These are phyloP conservation scores for Pseudohyphozyma bogoriensis DNA, from an alignment of 768 basidiomycete species.

Conservation along the genomic window DNA sequence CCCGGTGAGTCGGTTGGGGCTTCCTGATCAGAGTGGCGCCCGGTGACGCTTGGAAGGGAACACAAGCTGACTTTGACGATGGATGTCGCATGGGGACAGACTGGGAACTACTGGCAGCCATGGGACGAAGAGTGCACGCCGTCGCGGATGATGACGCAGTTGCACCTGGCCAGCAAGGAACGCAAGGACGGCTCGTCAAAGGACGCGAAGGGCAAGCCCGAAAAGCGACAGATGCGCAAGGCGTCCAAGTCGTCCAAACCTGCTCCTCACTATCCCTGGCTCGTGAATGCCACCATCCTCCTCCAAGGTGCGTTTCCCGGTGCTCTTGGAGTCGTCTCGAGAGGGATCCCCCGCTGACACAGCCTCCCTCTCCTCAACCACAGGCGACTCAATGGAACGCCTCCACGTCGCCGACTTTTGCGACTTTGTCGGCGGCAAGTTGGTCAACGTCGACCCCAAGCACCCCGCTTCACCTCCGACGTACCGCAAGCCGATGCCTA, in stretches of 20 bases:
- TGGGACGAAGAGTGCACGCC: constrained; percentile 24
- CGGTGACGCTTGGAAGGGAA: not conserved
- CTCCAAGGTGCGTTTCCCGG: constrained; percentile 12
- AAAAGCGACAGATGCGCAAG: no score
- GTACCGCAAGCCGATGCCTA: constrained; percentile 22
- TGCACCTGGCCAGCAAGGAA: not conserved
- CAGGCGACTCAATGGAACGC: constrained; percentile 29
- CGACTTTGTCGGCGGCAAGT: constrained; percentile 20
- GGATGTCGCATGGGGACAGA: not conserved
- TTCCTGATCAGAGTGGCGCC: not conserved
- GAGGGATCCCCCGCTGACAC: not conserved
- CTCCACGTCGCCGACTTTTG: constrained; percentile 25
- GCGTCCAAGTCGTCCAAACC: no score
- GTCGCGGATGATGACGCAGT: constrained; percentile 11
- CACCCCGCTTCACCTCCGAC: constrained; percentile 20
- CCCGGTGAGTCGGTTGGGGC: not conserved
- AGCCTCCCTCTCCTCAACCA: not conserved
- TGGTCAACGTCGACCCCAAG: constrained; percentile 16
- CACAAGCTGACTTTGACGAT: not conserved
- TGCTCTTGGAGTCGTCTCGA: not conserved
- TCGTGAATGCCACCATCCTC: constrained; percentile 20
- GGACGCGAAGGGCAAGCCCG: not conserved
- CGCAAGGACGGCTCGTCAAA: not conserved
- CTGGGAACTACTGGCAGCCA: constrained; percentile 20
- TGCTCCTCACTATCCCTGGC: constrained; percentile 8